Evolutionary conservation across 495 filamentous ascomycete genomes (phyloP), one percentile per base, ranked within the genome.

Genomic region (Penicillium paradoxum): DNA sequence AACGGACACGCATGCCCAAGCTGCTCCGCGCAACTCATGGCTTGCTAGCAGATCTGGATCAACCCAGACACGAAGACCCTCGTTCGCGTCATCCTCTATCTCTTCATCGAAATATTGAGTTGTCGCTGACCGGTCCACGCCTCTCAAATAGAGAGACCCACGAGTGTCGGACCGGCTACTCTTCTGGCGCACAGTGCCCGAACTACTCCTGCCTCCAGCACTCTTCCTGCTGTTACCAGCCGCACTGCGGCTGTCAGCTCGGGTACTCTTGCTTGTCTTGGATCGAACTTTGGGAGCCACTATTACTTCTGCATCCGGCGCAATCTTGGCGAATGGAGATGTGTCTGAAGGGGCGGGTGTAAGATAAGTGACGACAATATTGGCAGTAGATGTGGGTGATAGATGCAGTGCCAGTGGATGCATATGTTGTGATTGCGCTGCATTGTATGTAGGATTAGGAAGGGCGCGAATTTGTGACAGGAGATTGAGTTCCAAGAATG

Each of bases 381-480:
- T 96, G 5, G 93, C 93, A 4, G 91, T 96, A 10, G 92, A 96
- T 4, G 95, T 98, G 3, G 89, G 92, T 14, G 92, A 96, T 4
- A 98, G 82, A 70, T 97, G 95, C 19, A 98, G 76, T 6, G 90
- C 90, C 47, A 98, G 72, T 15, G 95, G 89, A 62, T 98, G 93
- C 55, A 76, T 68, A 51, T 77, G 71, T 30, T 75, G 73, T 11
- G 65, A 53, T 25, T 83, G 66, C 10, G 57, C 62, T 13, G 78
- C 60, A 25, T 71, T 78, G 58, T 83, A 89, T 15, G 75, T 73
- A 14, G 91, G 91, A 64, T 95, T 96, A 13, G 91, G 91, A 13
- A 98, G 75, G 36, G 91, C 92, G 45, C 93, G 84, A 62, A 98
- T 89, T 74, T 97, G 95, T 32, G 87, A 88, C 13, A 96, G 76